Evolutionary conservation across 2,329 filamentous ascomycete genomes (phyloP).

Genomic region (Claviceps pusilla): DNA sequence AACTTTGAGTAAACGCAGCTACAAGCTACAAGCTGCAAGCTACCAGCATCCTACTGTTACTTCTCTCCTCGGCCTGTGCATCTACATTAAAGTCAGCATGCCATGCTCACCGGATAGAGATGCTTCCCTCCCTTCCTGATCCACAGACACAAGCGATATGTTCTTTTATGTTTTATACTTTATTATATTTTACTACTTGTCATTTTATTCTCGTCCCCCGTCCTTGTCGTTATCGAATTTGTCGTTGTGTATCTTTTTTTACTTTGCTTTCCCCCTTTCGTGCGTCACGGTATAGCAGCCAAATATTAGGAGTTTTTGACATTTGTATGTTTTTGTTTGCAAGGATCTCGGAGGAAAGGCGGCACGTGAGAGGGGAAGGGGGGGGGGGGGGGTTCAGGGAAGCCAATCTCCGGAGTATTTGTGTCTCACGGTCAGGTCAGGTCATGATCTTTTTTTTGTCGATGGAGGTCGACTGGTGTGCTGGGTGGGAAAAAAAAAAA

Average conservation of each 20-base stretch:
- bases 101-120: too few relatives aligned
- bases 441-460: not conserved
- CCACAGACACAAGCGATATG: not conserved
- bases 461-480: not conserved
- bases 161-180: too few relatives aligned
- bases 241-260: not conserved
- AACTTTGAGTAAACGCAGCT: slow-evolving; percentile 59
- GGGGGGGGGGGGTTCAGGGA: too few relatives aligned
- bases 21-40: not conserved
- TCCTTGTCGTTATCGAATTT: not conserved
- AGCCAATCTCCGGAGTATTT: not conserved
- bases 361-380: too few relatives aligned
- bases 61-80: not conserved
- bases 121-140: too few relatives aligned
- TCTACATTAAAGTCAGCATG: too few relatives aligned
- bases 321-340: not conserved
- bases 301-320: not conserved
- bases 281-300: not conserved
- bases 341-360: not conserved
- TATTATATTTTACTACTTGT: not conserved
- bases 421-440: not conserved
- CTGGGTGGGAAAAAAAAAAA: not conserved
- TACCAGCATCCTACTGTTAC: not conserved
- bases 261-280: not conserved
- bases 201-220: not conserved